Conservation (phyloP, 805 yeast species). For the Saccharomycopsis fibuligera region DNA sequence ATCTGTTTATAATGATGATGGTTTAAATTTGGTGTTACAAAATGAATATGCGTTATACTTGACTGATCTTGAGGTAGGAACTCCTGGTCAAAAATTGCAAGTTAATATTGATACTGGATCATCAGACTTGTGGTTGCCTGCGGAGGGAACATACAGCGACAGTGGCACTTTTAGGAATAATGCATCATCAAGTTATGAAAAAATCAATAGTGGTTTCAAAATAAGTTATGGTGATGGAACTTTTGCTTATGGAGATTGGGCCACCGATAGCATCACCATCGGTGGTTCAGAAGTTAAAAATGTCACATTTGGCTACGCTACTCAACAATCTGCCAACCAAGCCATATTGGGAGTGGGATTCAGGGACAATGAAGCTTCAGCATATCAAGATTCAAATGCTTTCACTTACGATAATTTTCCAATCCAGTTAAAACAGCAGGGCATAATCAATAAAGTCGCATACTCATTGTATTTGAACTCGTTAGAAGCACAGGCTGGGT, state of each 20-base stretch:
- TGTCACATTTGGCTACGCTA: slow-evolving; percentile 14
- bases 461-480: slow-evolving; percentile 51
- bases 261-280: slow-evolving; percentile 10
- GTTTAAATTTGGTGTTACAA: slow-evolving; percentile 28
- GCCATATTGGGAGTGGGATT: slow-evolving; percentile 18
- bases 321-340: slow-evolving; percentile 14
- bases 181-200: slow-evolving; percentile 21
- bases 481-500: slow-evolving; percentile 27
- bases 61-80: slow-evolving; percentile 28
- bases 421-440: slow-evolving; percentile 47
- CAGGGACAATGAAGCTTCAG: slow-evolving; percentile 27
- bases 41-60: slow-evolving; percentile 33
- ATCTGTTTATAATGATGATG: too few species aligned
- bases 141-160: slow-evolving; percentile 23
- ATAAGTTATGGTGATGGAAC: slow-evolving; percentile 43
- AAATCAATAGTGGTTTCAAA: slow-evolving; percentile 25
- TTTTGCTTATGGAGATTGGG: slow-evolving; percentile 49
- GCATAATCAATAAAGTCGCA: slow-evolving; percentile 46
- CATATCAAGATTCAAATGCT: slow-evolving; percentile 48
- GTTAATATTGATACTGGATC: slow-evolving; percentile 30
- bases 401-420: slow-evolving; percentile 62
- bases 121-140: slow-evolving; percentile 29
- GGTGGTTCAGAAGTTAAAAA: slow-evolving; percentile 12
- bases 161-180: slow-evolving; percentile 24
- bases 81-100: slow-evolving; percentile 23